Evolutionary conservation across 768 basidiomycete species (phyloP), one percentile per base, ranked within the genome.

Genomic region (Termitomyces sp.): DNA sequence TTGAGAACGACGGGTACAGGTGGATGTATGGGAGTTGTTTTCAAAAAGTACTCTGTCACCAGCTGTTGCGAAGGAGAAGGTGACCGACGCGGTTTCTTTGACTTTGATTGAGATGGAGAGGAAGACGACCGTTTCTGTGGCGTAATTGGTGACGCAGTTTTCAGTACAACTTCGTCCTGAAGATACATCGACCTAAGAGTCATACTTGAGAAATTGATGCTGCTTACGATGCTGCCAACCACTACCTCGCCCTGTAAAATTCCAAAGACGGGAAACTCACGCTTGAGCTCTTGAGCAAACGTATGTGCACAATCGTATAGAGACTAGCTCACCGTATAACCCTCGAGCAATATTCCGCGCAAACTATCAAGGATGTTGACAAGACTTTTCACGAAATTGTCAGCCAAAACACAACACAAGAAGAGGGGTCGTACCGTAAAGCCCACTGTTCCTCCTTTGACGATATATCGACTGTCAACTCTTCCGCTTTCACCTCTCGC

Each of bases 191-290:
- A 18, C 28, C 14, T 57, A 55, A 47, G 14, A 43, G 33, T 3
- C 47, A 50, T 52, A 33, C 44, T 23, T 48, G 28, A 10, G 47
- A 53, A 20, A 32, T 30, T 13, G 13, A 49, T 14, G 48, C 47
- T 20, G 41, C 80, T 59, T 68, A 90, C 94, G 44, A 95, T 89
- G 35, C 93, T 75, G 1, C 94, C 94, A 28, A 84, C 69, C 16
- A 95, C 79, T 23, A 89, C 73, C 56, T 86, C 75, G 28, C 73
- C 82, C 28, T 88, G 79, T 4, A 93, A 70, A 57, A 91, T 77
- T 0, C 90, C 89, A 62, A 94, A 91, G 2, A 95, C 87, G 4
- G 91, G 91, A 55, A 95, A 78, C 72, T 96, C 94, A 8, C 93
- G 84, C 88, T 93, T 40, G 16, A 20, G 38, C 5, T 1, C 20